Evolutionary conservation across 2,329 filamentous ascomycete genomes (phyloP), one percentile per base, ranked within the genome.

Genomic region (Calonectria hongkongensis): DNA sequence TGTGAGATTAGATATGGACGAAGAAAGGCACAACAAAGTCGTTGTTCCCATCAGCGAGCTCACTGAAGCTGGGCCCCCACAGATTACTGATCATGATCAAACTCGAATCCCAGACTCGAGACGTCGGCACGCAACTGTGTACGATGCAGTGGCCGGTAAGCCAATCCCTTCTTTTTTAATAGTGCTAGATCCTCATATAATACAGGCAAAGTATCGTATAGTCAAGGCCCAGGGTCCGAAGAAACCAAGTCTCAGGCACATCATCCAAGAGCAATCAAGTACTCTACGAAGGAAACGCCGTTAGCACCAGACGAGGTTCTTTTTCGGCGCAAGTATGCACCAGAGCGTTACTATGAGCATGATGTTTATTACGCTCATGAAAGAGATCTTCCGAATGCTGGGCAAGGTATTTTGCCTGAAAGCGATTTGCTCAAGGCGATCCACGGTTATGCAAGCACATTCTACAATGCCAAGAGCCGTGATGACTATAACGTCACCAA

Each of bases 101-200:
- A 47, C 50, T 60, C 33, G 45, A 27, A 69, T 51, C 16, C 74
- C 63, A 50, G 70, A 75, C 56, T 67, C 77, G 43, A 77, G 75
- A 60, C 80, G 82, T 51, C 82, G 82, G 18, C 80, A 83, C 45
- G 87, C 89, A 48, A 94, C 88, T 25, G 83, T 95, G 25, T 95
- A 93, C 82, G 93, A 95, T 83, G 93, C 93, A 18, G 92, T 94
- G 67, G 92, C 93, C 79, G 92, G 93, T 93, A 81, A 76, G 83
- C 78, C 41, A 25, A 62, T 36, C 50, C 28, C 70, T 36, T 54
- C 54, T 33, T 33, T 28, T 13, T 39, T 10, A 36, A 15, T n/a
- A 5, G 70, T 73, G 75, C 70, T 50, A 70, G 63, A 78, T 72
- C 62, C 80, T 83, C 70, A 82, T 74, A 45, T 36, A 56, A 74